These are phyloP conservation scores for Penicillium robsamsonii DNA, from an alignment of 495 filamentous ascomycete genomes.

Conservation along the genomic window DNA sequence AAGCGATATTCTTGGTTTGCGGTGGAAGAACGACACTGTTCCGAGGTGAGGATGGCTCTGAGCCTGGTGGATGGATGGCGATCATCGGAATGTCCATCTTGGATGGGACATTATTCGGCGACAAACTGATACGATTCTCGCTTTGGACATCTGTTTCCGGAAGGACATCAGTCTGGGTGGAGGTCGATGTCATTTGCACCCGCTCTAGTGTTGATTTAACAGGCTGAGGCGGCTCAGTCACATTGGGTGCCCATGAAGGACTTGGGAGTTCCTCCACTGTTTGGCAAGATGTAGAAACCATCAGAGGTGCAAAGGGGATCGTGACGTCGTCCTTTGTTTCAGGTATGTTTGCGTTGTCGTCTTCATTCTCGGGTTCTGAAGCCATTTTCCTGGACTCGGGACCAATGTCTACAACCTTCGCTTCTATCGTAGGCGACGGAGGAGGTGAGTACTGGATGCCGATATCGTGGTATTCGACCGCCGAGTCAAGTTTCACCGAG, in stretches of 20 bases:
- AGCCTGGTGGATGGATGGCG: slow-evolving; percentile 62
- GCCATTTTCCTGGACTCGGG: background rate
- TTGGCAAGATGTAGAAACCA: slow-evolving; percentile 72
- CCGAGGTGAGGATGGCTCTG: slow-evolving; percentile 62
- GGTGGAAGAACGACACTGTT: slow-evolving; percentile 61
- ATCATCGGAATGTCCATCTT: slow-evolving; percentile 57
- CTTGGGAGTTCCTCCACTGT: slow-evolving; percentile 65
- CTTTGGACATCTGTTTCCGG: slow-evolving; percentile 15
- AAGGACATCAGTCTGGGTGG: slow-evolving; percentile 67
- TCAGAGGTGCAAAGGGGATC: slow-evolving; percentile 40
- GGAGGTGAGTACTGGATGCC: slow-evolving; percentile 82
- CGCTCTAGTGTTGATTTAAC: slow-evolving; percentile 12
- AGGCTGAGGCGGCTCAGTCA: slow-evolving; percentile 31
- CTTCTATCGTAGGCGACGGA: slow-evolving; percentile 59
- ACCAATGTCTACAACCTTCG: slow-evolving; percentile 2
- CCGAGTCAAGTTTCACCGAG: slow-evolving; percentile 12
- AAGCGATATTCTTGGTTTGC: slow-evolving; percentile 59
- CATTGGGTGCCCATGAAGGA: slow-evolving; percentile 65
- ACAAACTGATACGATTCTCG: slow-evolving; percentile 14
- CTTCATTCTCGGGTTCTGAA: background rate
- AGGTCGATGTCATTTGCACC: slow-evolving; percentile 49
- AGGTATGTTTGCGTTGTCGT: slow-evolving; percentile 4
- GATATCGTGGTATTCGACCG: slow-evolving; percentile 61
- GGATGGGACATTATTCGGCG: slow-evolving; percentile 23
- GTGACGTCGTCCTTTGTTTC: slow-evolving; percentile 32